These are phyloP conservation scores for Lolium rigidum DNA, from an alignment of 176 grass and related monocot genomes.

Conservation along the genomic window DNA sequence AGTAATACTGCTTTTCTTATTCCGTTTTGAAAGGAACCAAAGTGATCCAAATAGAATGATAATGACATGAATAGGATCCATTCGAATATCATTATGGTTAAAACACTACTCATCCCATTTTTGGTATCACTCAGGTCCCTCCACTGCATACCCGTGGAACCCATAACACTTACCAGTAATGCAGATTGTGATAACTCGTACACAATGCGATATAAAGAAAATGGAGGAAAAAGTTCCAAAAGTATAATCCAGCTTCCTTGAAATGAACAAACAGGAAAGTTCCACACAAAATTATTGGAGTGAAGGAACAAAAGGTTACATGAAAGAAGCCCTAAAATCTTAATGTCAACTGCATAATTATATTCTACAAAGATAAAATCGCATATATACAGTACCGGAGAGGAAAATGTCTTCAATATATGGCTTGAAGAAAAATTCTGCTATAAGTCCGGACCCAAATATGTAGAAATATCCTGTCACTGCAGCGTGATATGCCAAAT, in stretches of 20 bases:
- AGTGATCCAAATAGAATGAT: conserved; percentile 60
- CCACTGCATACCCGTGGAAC: conserved; percentile 66
- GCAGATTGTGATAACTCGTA: conserved; percentile 69
- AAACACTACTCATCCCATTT: conserved; percentile 64
- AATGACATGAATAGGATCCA: conserved; percentile 68
- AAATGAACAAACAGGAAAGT: conserved; percentile 33
- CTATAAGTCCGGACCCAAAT: conserved; percentile 67
- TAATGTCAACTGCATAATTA: neutral
- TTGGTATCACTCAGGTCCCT: conserved; percentile 55
- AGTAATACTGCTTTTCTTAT: conserved; percentile 41
- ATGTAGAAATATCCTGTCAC: conserved; percentile 87
- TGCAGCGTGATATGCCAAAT: conserved; percentile 52
- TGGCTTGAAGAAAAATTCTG: conserved; percentile 53
- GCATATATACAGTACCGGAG: conserved; percentile 59
- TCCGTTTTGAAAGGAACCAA: conserved; percentile 54
- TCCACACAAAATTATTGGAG: conserved; percentile 29
- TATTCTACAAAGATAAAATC: conserved; percentile 28
- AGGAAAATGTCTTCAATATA: conserved; percentile 71
- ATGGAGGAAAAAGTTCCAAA: conserved; percentile 84
- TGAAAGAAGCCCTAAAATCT: neutral
- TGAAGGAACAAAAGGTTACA: neutral
- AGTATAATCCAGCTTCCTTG: conserved; percentile 78
- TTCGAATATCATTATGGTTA: conserved; percentile 76
- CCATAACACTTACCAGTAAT: conserved; percentile 35
- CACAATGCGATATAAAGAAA: conserved; percentile 77